Percentiles rank a stretch among this genome's conserved stretches.
Evolutionary conservation across 75 land plant species (phyloP).

Genomic region (Picea glauca): DNA sequence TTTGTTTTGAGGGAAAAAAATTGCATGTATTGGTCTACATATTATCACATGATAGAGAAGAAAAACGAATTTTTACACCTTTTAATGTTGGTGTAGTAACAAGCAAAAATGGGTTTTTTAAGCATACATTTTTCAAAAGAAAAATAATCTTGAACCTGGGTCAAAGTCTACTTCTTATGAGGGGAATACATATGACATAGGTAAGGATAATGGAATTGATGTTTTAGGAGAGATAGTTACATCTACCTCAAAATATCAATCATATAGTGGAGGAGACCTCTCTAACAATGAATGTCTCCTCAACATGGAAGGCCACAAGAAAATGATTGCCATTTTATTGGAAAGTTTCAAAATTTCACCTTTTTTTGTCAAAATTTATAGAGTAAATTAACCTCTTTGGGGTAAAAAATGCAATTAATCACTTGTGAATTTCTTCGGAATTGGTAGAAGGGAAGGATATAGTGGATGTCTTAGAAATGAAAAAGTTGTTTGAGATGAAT

Average conservation of each 20-base stretch:
- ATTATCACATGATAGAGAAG: slow-evolving; percentile 59
- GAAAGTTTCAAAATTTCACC: slow-evolving; percentile 76
- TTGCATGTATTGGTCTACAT: slow-evolving; percentile 72
- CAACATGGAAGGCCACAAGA: slow-evolving; percentile 66
- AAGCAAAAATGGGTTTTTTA: slow-evolving; percentile 42
- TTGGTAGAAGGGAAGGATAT: slow-evolving; percentile 7
- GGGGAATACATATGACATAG: background rate
- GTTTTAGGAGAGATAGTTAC: slow-evolving; percentile 27
- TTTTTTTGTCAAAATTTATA: slow-evolving; percentile 76
- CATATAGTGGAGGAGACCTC: background rate
- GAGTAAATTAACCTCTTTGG: slow-evolving; percentile 58
- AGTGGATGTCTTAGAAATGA: slow-evolving; percentile 10
- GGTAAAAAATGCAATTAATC: slow-evolving; percentile 24
- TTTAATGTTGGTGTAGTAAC: slow-evolving; percentile 89
- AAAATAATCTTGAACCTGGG: slow-evolving; percentile 13
- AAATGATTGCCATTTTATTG: slow-evolving; percentile 57
- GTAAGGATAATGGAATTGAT: slow-evolving; percentile 11
- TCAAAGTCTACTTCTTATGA: background rate
- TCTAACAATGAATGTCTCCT: no score
- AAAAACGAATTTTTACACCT: slow-evolving; percentile 75
- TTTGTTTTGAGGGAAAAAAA: slow-evolving; percentile 69
- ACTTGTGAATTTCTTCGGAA: slow-evolving; percentile 14
- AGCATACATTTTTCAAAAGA: slow-evolving; percentile 14
- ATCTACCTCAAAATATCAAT: background rate
- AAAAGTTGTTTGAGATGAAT: slow-evolving; percentile 8